These are phyloP conservation scores for Pyrenochaeta sp. DNA, from an alignment of 2,329 filamentous ascomycete species.

Conservation along the genomic window DNA sequence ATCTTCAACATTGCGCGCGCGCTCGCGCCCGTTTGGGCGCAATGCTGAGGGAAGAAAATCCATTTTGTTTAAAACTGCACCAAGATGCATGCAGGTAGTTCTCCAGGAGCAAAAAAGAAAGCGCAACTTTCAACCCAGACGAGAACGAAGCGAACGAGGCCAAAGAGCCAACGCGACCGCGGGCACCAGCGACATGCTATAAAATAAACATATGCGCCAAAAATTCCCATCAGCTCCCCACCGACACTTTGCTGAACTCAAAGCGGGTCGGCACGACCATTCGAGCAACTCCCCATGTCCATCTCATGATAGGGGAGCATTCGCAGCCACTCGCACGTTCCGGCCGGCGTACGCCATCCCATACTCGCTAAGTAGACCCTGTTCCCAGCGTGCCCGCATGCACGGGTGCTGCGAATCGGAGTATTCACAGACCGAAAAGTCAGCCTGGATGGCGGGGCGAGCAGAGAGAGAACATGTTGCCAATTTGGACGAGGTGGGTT, in stretches of 20 bases:
- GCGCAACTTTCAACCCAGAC: too few species aligned
- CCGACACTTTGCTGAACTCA: not conserved
- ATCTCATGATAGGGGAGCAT: conserved; percentile 7
- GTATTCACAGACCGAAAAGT: not conserved
- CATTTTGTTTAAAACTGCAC: conserved; percentile 10
- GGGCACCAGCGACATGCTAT: too few species aligned
- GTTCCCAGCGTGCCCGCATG: not conserved
- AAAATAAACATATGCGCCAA: conserved; percentile 3
- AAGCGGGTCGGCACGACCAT: conserved; percentile 5
- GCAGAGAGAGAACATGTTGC: too few species aligned
- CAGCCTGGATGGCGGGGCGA: too few species aligned
- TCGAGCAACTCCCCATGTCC: conserved; percentile 11
- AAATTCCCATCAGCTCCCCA: conserved; percentile 8
- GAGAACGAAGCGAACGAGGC: too few species aligned
- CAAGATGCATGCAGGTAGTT: too few species aligned
- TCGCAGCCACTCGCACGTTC: conserved; percentile 17
- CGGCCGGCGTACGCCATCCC: conserved; percentile 5
- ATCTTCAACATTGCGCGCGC: conserved; percentile 22
- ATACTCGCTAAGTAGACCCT: conserved; percentile 3
- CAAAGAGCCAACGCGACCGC: too few species aligned
- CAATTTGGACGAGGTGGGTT: too few species aligned
- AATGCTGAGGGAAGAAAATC: conserved; percentile 26
- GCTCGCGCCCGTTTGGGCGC: conserved; percentile 22
- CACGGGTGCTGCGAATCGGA: not conserved
- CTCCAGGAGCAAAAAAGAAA: not conserved